Evolutionary conservation across 495 filamentous ascomycete species (phyloP).

Genomic region (Platismatia glauca): DNA sequence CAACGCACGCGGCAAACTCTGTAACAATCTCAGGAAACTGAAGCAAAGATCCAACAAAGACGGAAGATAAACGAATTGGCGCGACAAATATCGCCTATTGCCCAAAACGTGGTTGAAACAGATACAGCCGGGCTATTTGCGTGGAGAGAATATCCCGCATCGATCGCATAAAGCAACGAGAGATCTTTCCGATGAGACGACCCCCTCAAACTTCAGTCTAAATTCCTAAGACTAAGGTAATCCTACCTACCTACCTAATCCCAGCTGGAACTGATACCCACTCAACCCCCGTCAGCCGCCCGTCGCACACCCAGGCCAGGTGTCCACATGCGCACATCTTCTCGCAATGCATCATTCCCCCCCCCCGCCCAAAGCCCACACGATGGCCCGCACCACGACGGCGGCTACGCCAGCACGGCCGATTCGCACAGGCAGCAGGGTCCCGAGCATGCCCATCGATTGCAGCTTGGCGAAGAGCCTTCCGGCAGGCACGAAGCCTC

Average conservation of each 20-base stretch:
- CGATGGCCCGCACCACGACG: slow-evolving; percentile 2
- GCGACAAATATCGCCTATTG: not conserved
- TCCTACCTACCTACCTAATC: not conserved
- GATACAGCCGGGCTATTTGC: not conserved
- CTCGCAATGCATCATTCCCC: too few species aligned
- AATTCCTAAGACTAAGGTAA: too few species aligned
- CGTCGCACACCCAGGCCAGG: too few species aligned
- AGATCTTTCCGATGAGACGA: not conserved
- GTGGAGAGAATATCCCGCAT: not conserved
- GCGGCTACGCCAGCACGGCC: slow-evolving; percentile 11
- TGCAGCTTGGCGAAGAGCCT: slow-evolving; percentile 37
- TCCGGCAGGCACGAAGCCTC: slow-evolving; percentile 35
- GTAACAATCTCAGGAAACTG: not conserved
- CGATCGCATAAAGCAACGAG: not conserved
- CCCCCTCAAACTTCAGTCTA: too few species aligned
- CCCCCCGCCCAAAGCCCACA: too few species aligned
- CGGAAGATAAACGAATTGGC: not conserved
- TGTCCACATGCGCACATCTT: too few species aligned
- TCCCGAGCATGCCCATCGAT: slow-evolving; percentile 36
- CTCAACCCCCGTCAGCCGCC: too few species aligned
- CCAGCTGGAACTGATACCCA: too few species aligned
- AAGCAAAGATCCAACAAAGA: not conserved
- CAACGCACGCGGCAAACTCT: not conserved
- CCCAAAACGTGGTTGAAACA: not conserved
- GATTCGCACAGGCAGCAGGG: not conserved